phyloP scores from a whole-genome alignment of 2,329 filamentous ascomycete species.

The Gnomoniopsis smithogilvyi region DNA sequence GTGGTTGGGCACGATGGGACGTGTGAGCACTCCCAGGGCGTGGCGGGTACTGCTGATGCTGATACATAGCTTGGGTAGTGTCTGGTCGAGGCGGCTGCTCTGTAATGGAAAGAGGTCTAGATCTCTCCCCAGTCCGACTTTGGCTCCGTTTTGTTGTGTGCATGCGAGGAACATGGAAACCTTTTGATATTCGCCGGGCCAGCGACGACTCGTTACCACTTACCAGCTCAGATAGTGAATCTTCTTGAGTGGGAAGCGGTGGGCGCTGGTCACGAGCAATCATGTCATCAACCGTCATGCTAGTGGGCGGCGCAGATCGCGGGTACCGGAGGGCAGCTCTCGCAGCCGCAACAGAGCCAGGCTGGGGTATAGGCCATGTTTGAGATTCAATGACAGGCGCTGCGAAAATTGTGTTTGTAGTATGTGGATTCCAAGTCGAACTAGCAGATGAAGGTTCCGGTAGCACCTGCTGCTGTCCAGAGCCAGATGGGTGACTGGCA shows the following conservation, averaged over 20 bases:
- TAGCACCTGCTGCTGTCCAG: constrained; percentile 3
- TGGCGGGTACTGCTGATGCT: neutral
- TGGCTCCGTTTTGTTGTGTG: constrained; percentile 34
- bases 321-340: constrained; percentile 31
- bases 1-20: constrained; percentile 11
- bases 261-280: constrained; percentile 35
- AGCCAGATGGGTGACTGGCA: constrained; percentile 20
- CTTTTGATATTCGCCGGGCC: constrained; percentile 41
- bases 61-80: neutral
- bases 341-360: constrained; percentile 22
- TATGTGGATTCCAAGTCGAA: constrained; percentile 18
- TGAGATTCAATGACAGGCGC: constrained; percentile 24
- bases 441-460: constrained; percentile 5
- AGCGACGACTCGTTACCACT: constrained; percentile 32
- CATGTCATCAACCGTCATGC: constrained; percentile 29
- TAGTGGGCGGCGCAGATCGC: constrained; percentile 37
- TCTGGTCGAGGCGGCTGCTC: neutral
- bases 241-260: constrained; percentile 33
- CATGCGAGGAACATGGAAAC: constrained; percentile 39
- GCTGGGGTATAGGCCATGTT: constrained; percentile 44
- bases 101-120: constrained; percentile 8
- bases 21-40: constrained; percentile 7
- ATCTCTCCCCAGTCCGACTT: constrained; percentile 18
- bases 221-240: constrained; percentile 35
- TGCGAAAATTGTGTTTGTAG: constrained; percentile 26